phyloP scores from a whole-genome alignment of 306 rosid species.

The Leucaena leucocephala region DNA sequence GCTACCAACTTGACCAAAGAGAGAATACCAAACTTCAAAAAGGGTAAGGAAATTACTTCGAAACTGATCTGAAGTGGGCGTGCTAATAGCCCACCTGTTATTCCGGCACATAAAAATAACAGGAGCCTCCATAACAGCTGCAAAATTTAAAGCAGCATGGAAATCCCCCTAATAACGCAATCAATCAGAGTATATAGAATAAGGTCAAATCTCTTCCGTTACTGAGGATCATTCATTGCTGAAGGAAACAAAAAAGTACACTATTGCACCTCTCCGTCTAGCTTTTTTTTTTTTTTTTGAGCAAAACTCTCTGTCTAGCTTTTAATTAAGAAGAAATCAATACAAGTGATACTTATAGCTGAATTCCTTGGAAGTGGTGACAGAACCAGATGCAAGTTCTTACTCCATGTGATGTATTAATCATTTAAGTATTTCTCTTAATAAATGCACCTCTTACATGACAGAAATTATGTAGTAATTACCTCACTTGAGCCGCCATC shows the following conservation, averaged over 20 bases:
- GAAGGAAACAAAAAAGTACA: conserved; percentile 18
- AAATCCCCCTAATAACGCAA: conserved; percentile 79
- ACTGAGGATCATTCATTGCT: conserved; percentile 12
- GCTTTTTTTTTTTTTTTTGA: too few species aligned
- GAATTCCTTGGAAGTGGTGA: too few species aligned
- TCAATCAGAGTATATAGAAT: conserved; percentile 26
- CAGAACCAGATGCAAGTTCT: conserved; percentile 22
- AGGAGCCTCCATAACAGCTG: conserved; percentile 90
- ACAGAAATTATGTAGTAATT: conserved; percentile 24
- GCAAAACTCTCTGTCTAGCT: background rate
- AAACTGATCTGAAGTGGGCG: conserved; percentile 91
- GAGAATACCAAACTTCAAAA: conserved; percentile 24
- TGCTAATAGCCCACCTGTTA: conserved; percentile 99
- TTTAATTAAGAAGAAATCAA: background rate
- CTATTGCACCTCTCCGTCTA: conserved; percentile 1
- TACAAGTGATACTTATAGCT: background rate
- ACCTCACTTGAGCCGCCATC: conserved; percentile 99
- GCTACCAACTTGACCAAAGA: conserved; percentile 3
- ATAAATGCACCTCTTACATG: background rate
- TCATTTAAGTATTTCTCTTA: background rate
- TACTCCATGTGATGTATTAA: conserved; percentile 4
- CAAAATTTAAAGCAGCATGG: conserved; percentile 91
- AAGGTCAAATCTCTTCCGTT: conserved; percentile 2
- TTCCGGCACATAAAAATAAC: conserved; percentile 91
- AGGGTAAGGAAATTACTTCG: conserved; percentile 57